A percentile compares a stretch with the other conserved stretches of the same genome.
Conservation (phyloP, 1,139 yeast species). For the Meyerozyma sp. region DNA sequence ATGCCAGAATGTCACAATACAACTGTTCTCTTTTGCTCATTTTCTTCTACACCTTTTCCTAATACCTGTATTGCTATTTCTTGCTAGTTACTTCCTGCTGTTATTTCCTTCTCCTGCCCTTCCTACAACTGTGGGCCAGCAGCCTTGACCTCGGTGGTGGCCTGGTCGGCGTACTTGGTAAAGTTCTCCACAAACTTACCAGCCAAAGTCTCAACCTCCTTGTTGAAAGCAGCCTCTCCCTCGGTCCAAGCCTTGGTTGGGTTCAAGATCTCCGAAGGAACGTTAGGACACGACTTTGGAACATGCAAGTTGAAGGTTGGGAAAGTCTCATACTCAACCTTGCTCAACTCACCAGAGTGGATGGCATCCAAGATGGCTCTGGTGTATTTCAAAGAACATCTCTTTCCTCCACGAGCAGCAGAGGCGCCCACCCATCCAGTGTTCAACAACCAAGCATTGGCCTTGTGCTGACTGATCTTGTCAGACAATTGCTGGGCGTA, state of each 20-base stretch:
- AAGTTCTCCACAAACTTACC: constrained; percentile 80
- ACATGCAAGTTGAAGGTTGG: constrained; percentile 84
- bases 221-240: constrained; percentile 60
- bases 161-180: constrained; percentile 74
- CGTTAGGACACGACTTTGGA: constrained; percentile 78
- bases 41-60: too few species aligned
- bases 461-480: constrained; percentile 83
- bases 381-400: constrained; percentile 97
- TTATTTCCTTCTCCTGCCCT: not conserved
- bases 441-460: constrained; percentile 94
- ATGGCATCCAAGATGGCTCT: constrained; percentile 95
- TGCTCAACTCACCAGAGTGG: constrained; percentile 82
- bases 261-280: constrained; percentile 80
- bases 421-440: constrained; percentile 99
- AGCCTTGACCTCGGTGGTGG: constrained; percentile 81
- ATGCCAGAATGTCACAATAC: too few species aligned
- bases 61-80: too few species aligned
- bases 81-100: not conserved
- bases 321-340: constrained; percentile 77
- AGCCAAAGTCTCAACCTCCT: constrained; percentile 73
- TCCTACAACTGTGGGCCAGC: constrained; percentile 71
- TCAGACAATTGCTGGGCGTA: constrained; percentile 96
- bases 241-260: constrained; percentile 83
- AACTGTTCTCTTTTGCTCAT: too few species aligned
- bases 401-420: constrained; percentile 88